These are phyloP conservation scores for Oenanthe sinensis DNA, from an alignment of 129 eudicot species.

Conservation along the genomic window DNA sequence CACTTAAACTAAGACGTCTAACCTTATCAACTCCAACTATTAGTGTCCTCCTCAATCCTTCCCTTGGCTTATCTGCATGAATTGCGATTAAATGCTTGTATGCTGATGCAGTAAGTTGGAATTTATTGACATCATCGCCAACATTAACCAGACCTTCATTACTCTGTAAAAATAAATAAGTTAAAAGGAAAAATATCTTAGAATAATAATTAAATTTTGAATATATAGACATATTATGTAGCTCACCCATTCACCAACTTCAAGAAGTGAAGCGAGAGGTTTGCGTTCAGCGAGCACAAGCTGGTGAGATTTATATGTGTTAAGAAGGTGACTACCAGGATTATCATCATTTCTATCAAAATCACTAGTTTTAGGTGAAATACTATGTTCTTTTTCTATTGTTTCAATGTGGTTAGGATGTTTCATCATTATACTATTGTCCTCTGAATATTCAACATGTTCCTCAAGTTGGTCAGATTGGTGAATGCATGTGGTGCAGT, in stretches of 20 bases:
- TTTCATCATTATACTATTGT: not conserved
- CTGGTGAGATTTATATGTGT: not conserved
- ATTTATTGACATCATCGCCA: not conserved
- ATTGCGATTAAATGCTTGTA: slow-evolving; percentile 18
- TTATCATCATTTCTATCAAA: slow-evolving; percentile 21
- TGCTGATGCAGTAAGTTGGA: slow-evolving; percentile 12
- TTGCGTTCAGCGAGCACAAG: not conserved
- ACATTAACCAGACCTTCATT: not conserved
- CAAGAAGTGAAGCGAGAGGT: slow-evolving; percentile 9
- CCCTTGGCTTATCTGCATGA: slow-evolving; percentile 16
- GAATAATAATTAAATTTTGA: not conserved
- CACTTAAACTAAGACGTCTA: slow-evolving; percentile 22
- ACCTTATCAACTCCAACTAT: slow-evolving; percentile 9
- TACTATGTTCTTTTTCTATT: slow-evolving; percentile 28
- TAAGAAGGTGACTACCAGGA: not conserved
- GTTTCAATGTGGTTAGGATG: slow-evolving; percentile 5
- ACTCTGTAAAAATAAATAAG: not conserved
- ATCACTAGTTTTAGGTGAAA: slow-evolving; percentile 5
- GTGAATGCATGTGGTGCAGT: not conserved
- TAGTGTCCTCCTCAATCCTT: slow-evolving; percentile 12
- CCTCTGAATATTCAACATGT: not conserved
- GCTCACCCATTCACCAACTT: slow-evolving; percentile 6
- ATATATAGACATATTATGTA: not conserved
- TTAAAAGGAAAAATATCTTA: not conserved
- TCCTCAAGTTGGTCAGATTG: slow-evolving; percentile 4